A percentile compares a stretch with the other conserved stretches of the same genome.
These are phyloP conservation scores for Aphanocladium album DNA, from an alignment of 2,329 filamentous ascomycete species.

Conservation along the genomic window DNA sequence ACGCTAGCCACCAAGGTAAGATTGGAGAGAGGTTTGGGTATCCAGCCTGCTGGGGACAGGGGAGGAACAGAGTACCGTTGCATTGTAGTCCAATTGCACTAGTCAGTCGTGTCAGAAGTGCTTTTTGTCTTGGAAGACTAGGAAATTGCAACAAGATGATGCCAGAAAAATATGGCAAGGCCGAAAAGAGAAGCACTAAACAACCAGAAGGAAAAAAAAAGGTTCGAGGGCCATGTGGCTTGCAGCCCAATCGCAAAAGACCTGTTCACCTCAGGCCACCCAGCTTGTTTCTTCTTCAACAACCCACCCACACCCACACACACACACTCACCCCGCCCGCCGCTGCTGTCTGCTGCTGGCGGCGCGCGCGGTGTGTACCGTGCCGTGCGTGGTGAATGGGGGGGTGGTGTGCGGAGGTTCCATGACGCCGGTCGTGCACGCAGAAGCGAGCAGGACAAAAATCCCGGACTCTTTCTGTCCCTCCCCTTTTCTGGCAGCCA, in stretches of 20 bases:
- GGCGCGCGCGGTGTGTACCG: neutral
- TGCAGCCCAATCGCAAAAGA: neutral
- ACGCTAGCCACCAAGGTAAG: constrained; percentile 15
- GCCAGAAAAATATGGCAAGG: neutral
- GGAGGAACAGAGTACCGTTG: neutral
- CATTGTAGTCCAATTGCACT: neutral
- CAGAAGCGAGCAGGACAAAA: neutral
- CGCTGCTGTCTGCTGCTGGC: no score
- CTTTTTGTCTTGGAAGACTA: neutral
- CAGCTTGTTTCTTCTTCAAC: neutral
- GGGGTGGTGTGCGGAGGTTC: no score
- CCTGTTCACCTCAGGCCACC: neutral
- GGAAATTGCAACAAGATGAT: neutral
- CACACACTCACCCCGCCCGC: no score
- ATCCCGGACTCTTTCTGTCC: no score
- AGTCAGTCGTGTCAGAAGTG: neutral
- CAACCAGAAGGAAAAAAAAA: neutral
- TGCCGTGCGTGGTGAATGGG: neutral
- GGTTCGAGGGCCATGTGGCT: neutral
- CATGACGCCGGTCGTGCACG: neutral
- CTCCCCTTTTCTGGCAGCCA: no score
- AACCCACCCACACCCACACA: no score
- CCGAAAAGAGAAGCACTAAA: neutral
- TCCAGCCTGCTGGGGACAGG: neutral
- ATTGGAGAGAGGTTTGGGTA: constrained; percentile 9